These are phyloP conservation scores for Kwoniella pini DNA, from an alignment of 768 basidiomycete species.

Conservation along the genomic window DNA sequence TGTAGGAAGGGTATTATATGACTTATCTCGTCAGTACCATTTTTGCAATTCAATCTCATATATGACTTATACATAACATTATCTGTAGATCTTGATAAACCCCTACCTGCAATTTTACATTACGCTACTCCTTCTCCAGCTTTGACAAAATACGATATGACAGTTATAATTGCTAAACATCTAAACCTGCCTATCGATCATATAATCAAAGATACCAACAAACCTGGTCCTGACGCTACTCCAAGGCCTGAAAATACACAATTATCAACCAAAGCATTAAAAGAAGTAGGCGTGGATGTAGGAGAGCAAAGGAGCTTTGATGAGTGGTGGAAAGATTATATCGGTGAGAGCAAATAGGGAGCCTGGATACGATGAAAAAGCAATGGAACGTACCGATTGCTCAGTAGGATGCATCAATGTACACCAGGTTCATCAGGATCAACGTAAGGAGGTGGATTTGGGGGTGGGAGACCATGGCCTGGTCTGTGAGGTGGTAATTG, in stretches of 20 bases:
- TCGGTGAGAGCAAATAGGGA: slow-evolving; percentile 4
- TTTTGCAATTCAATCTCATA: background rate
- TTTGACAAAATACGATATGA: slow-evolving; percentile 92
- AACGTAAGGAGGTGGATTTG: background rate
- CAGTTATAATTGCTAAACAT: slow-evolving; percentile 63
- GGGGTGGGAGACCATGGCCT: slow-evolving; percentile 5
- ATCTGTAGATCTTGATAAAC: slow-evolving; percentile 53
- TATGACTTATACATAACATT: too few relatives aligned
- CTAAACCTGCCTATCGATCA: slow-evolving; percentile 67
- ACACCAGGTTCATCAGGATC: slow-evolving; percentile 7
- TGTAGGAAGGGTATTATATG: slow-evolving; percentile 78
- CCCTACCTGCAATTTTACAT: slow-evolving; percentile 75
- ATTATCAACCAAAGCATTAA: slow-evolving; percentile 74
- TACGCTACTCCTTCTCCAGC: slow-evolving; percentile 74
- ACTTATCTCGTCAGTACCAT: slow-evolving; percentile 64
- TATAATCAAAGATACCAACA: slow-evolving; percentile 67
- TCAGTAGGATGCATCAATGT: background rate
- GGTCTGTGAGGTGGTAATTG: background rate
- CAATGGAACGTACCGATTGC: too few relatives aligned
- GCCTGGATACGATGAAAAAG: background rate
- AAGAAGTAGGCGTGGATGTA: slow-evolving; percentile 62
- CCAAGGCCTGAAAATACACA: slow-evolving; percentile 77
- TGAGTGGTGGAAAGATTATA: slow-evolving; percentile 72
- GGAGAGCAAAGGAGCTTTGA: slow-evolving; percentile 67
- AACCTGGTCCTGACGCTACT: slow-evolving; percentile 65